These are phyloP conservation scores for Malus orientalis DNA, from an alignment of 306 rosid genomes.

Conservation along the genomic window DNA sequence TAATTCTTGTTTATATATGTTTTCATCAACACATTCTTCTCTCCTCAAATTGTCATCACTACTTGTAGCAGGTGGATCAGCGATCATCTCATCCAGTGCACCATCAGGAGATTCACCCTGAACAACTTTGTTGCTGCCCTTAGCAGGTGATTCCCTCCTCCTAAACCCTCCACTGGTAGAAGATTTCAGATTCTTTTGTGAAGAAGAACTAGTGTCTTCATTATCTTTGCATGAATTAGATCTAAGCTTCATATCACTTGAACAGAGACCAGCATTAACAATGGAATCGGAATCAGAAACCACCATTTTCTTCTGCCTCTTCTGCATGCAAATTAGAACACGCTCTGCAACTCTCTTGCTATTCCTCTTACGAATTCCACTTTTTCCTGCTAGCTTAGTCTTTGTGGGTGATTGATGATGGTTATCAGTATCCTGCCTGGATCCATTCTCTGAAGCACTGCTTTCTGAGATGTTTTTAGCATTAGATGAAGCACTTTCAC, in stretches of 20 bases:
- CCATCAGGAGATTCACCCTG: conserved; percentile 48
- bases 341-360: conserved; percentile 96
- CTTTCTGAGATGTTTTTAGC: conserved; percentile 80
- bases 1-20: conserved; percentile 50
- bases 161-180: conserved; percentile 32
- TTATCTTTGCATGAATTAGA: conserved; percentile 38
- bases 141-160: conserved; percentile 29
- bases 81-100: conserved; percentile 49
- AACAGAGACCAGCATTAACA: conserved; percentile 47
- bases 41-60: conserved; percentile 64
- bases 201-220: conserved; percentile 37
- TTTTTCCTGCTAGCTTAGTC: conserved; percentile 46
- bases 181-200: conserved; percentile 32
- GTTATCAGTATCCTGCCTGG: conserved; percentile 46
- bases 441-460: conserved; percentile 91
- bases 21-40: conserved; percentile 68
- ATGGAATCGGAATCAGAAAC: conserved; percentile 79
- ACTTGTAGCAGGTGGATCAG: conserved; percentile 46
- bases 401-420: conserved; percentile 49
- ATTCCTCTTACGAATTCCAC: conserved; percentile 68
- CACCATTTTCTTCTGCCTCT: conserved; percentile 69
- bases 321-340: conserved; percentile 79
- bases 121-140: conserved; percentile 26
- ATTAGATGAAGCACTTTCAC: conserved; percentile 95
- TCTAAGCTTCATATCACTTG: conserved; percentile 34